Evolutionary conservation across 2,329 filamentous ascomycete species (phyloP).

Genomic region (Botrytis byssoidea): DNA sequence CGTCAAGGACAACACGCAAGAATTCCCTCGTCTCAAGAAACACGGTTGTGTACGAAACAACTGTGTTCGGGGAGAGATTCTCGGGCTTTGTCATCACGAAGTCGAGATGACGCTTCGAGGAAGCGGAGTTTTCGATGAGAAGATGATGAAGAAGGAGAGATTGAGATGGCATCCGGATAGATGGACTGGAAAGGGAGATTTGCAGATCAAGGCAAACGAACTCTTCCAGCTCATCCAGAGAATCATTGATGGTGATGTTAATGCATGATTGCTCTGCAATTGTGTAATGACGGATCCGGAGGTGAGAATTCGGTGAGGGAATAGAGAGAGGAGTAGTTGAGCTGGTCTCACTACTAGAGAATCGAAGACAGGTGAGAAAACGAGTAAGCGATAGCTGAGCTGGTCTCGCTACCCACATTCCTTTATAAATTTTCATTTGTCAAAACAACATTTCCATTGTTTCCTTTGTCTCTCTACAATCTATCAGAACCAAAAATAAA

Average conservation of each 20-base stretch:
- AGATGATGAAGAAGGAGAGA: constrained; percentile 16
- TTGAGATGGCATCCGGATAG: constrained; percentile 23
- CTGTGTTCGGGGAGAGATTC: background rate
- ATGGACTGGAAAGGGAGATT: constrained; percentile 3
- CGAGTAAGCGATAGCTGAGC: background rate
- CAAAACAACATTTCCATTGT: background rate
- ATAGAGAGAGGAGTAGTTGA: background rate
- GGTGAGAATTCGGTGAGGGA: background rate
- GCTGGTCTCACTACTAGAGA: background rate
- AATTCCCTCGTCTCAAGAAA: background rate
- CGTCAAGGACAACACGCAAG: background rate
- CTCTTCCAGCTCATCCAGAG: constrained; percentile 20
- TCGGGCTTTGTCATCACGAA: constrained; percentile 15
- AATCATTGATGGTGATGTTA: constrained; percentile 13
- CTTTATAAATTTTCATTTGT: background rate
- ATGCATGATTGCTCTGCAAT: background rate
- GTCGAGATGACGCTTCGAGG: background rate
- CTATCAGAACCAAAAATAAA: background rate
- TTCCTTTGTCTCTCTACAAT: background rate
- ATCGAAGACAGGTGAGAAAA: background rate
- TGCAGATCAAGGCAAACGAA: constrained; percentile 9
- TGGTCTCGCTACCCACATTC: background rate
- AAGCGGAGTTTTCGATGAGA: background rate
- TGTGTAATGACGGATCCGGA: background rate
- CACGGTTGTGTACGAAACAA: background rate